These are phyloP conservation scores for Spizellomyces sp. DNA, from an alignment of 192 early-diverging fungal genomes.

Conservation along the genomic window DNA sequence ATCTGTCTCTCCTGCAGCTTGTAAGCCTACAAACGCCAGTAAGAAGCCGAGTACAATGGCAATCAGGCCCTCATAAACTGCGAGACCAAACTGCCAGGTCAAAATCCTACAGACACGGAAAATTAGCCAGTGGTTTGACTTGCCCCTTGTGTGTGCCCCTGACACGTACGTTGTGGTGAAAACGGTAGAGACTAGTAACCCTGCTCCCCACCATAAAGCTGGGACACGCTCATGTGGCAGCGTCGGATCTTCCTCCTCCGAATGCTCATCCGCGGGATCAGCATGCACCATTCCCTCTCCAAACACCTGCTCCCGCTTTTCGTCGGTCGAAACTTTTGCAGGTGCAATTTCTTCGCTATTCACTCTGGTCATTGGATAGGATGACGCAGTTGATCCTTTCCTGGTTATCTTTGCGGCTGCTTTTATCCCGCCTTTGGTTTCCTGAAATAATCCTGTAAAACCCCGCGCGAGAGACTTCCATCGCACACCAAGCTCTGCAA, in stretches of 20 bases:
- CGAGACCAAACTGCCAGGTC: constrained; percentile 59
- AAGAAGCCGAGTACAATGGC: constrained; percentile 73
- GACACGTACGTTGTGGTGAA: constrained; percentile 50
- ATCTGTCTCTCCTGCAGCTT: constrained; percentile 81
- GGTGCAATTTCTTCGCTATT: background rate
- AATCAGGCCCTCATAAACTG: constrained; percentile 64
- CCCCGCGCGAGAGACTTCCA: constrained; percentile 46
- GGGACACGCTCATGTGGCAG: constrained; percentile 61
- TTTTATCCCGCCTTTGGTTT: background rate
- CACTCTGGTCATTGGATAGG: background rate
- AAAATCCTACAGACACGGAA: background rate
- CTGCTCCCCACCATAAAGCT: constrained; percentile 59
- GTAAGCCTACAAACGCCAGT: constrained; percentile 75
- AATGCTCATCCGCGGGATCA: constrained; percentile 15
- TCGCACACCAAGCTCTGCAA: constrained; percentile 60
- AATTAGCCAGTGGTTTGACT: background rate
- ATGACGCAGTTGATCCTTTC: background rate
- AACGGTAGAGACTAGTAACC: constrained; percentile 61
- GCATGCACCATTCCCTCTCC: background rate
- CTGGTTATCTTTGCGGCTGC: background rate
- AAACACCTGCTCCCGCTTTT: background rate
- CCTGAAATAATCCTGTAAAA: constrained; percentile 32
- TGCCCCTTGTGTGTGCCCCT: background rate
- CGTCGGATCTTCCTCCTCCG: constrained; percentile 41
- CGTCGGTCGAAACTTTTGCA: background rate